phyloP scores from a whole-genome alignment of 331 rosid species.

The Quercus phellos region DNA sequence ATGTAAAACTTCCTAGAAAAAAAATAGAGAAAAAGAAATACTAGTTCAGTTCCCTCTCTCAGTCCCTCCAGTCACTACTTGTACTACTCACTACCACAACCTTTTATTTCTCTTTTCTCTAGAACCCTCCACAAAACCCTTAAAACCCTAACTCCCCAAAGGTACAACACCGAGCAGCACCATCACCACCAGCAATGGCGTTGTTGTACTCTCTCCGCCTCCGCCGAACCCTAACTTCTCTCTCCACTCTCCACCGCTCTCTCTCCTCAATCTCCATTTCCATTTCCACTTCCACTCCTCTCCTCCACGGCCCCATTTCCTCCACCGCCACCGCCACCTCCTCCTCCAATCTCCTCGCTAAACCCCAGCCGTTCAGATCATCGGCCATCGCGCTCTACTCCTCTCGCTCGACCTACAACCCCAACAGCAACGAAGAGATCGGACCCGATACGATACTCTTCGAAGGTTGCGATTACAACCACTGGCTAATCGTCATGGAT shows the following conservation, averaged over 20 bases:
- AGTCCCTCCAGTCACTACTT: too few relatives aligned
- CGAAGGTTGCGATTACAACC: constrained; percentile 95
- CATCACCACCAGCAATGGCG: constrained; percentile 34
- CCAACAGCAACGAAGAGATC: constrained; percentile 41
- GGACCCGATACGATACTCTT: constrained; percentile 77
- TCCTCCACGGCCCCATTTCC: neutral
- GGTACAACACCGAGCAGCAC: too few relatives aligned
- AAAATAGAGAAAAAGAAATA: too few relatives aligned
- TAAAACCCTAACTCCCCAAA: neutral
- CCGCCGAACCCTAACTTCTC: constrained; percentile 40
- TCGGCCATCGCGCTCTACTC: constrained; percentile 37
- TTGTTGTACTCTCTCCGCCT: constrained; percentile 36
- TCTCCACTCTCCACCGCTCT: constrained; percentile 34
- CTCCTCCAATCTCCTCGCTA: constrained; percentile 11
- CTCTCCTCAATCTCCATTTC: constrained; percentile 14
- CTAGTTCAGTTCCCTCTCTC: too few relatives aligned
- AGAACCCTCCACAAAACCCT: constrained; percentile 21
- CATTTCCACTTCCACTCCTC: neutral
- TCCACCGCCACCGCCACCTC: neutral
- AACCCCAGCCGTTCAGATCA: constrained; percentile 41
- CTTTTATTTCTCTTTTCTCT: neutral
- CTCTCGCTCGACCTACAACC: constrained; percentile 23
- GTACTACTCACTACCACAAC: too few relatives aligned
- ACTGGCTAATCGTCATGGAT: constrained; percentile 88
- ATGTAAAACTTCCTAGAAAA: too few relatives aligned